These are phyloP conservation scores for Aspergillus japonicus DNA, from an alignment of 2,329 filamentous ascomycete genomes.

Conservation along the genomic window DNA sequence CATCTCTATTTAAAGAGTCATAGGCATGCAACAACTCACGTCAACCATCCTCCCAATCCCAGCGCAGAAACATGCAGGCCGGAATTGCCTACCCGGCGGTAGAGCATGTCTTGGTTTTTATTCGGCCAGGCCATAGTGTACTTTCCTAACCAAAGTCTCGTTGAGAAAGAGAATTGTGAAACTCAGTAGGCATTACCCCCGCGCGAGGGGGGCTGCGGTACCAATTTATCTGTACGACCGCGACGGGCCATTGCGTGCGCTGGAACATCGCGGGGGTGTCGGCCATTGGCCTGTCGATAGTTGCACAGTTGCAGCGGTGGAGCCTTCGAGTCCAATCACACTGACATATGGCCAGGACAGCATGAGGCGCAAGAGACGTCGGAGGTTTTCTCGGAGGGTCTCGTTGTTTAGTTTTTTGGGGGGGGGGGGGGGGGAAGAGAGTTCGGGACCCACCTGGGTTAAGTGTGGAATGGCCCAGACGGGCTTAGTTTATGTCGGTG, in stretches of 20 bases:
- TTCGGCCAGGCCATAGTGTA: conserved; percentile 25
- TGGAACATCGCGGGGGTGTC: not conserved
- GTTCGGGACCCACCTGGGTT: not conserved
- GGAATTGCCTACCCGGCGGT: conserved; percentile 68
- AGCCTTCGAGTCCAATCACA: conserved; percentile 4
- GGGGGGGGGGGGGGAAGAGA: not conserved
- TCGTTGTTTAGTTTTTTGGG: conserved; percentile 4
- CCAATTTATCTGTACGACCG: conserved; percentile 7
- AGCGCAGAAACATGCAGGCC: conserved; percentile 73
- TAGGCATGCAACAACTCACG: conserved; percentile 18
- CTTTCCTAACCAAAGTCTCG: not conserved
- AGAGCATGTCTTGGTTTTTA: conserved; percentile 58
- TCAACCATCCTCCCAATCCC: conserved; percentile 56
- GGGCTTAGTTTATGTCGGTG: not conserved
- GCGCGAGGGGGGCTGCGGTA: not conserved
- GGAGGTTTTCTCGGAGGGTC: conserved; percentile 25
- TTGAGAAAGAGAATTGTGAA: too few species aligned
- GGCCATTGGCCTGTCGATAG: too few species aligned
- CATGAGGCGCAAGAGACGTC: conserved; percentile 7
- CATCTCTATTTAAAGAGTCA: not conserved
- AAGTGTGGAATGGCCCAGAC: not conserved
- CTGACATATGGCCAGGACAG: not conserved
- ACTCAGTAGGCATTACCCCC: not conserved
- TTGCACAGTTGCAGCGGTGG: not conserved
- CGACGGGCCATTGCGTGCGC: not conserved